A percentile compares a stretch with the other conserved stretches of the same genome.
Conservation (phyloP, 2,329 filamentous ascomycete genomes). For the Diaporthe sp. region DNA sequence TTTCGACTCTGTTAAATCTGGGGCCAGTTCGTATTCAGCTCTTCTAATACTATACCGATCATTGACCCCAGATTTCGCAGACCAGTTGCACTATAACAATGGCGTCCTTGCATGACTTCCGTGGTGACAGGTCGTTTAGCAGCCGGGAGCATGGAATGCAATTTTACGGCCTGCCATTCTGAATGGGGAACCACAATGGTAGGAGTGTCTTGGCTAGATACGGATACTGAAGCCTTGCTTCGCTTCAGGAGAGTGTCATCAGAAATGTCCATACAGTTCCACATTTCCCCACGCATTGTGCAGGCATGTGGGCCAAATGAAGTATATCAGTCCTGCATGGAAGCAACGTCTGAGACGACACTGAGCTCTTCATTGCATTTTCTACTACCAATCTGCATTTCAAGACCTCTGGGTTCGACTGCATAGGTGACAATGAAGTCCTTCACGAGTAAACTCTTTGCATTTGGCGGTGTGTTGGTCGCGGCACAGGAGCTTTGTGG, state of each 20-base stretch:
- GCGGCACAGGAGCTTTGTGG: conserved; percentile 8
- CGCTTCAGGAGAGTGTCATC: neutral
- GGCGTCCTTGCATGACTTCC: neutral
- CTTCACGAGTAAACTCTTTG: neutral
- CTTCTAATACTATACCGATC: neutral
- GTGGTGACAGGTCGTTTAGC: neutral
- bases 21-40: neutral
- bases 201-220: neutral
- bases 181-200: neutral
- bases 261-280: neutral
- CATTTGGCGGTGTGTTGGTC: neutral
- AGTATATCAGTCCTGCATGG: neutral
- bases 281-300: no score
- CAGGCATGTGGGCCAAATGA: neutral
- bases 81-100: neutral
- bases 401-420: no score
- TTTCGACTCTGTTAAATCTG: neutral
- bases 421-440: neutral
- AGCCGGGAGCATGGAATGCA: neutral
- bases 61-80: neutral
- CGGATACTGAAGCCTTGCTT: neutral
- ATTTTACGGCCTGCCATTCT: neutral
- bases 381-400: neutral
- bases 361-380: no score
- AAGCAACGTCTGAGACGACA: no score